Base-by-base conservation (phyloP, 1,139 yeast species). In the Magnusiomyces ingens region DNA sequence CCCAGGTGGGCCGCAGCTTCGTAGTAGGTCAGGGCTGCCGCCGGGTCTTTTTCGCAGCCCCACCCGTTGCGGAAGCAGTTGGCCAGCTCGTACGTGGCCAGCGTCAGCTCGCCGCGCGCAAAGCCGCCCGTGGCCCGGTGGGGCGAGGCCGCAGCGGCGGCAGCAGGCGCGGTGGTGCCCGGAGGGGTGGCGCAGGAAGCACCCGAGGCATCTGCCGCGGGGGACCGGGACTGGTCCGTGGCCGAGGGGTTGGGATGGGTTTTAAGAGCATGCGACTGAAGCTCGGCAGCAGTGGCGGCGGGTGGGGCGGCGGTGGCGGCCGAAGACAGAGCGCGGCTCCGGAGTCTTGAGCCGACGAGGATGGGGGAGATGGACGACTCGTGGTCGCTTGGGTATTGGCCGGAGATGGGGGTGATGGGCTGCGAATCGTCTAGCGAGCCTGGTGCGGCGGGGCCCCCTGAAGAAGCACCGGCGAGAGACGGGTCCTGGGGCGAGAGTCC, bases 1-100 rank as follows among this genome's bases (percentile, higher is more conserved):
- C 72, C 72, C 37, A 68, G 58, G 43, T 62, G 55, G 4, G 70
- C 71, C 1, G 71, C 71, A 1, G 67, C 60, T 52, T 67, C 70
- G 58, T 63, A 68, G 54, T 66, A 67, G 19, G 59, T 60, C 48
- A 58, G 59, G 2, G 71, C 72, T 1, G 65, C 64, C 3, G 49
- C 55, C 2, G 62, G 57, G 51, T 67, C 71, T 42, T 56, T 53
- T 5, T 60, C 64, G 21, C 66, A 63, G 26, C 72, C 72, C 71
- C 71, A 67, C 4, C 72, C 72, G 50, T 63, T 58, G 29, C 66
- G 59, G 57, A 63, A 67, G 46, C 71, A 66, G 53, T 68, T 68
- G 36, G 70, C 72, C 13, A 68, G 60, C 55, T 68, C 72, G 50
- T 60, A 68, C 13, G 67, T 61, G 22, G 71, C 68, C 43, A 68